These are phyloP conservation scores for Oryza longistaminata DNA, from an alignment of 176 grass and related monocot genomes.

Conservation along the genomic window DNA sequence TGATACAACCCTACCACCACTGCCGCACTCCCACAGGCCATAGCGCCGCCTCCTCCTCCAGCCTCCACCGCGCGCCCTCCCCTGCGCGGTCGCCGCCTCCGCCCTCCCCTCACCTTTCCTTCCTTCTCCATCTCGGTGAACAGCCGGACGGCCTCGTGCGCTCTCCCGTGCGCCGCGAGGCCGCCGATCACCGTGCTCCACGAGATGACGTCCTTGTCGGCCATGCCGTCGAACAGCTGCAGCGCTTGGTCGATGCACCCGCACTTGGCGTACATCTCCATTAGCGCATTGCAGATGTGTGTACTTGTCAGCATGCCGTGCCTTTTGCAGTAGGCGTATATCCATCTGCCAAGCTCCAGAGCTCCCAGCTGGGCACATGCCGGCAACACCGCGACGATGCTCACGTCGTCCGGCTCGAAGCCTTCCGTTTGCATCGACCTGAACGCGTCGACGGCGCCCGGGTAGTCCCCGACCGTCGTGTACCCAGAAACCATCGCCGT, in stretches of 20 bases:
- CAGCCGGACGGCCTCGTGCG: conserved; percentile 42
- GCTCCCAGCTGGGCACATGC: conserved; percentile 60
- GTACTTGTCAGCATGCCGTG: conserved; percentile 43
- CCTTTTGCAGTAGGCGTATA: conserved; percentile 56
- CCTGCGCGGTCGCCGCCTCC: too few species aligned
- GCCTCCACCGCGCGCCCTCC: too few species aligned
- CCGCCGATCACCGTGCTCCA: conserved; percentile 61
- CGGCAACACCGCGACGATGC: conserved; percentile 59
- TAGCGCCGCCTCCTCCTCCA: too few species aligned
- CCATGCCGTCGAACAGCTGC: conserved; percentile 50
- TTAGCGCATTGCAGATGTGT: conserved; percentile 54
- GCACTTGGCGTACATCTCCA: conserved; percentile 73
- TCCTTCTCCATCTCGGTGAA: conserved; percentile 53
- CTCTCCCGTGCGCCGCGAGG: conserved; percentile 55
- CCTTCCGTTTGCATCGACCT: conserved; percentile 58
- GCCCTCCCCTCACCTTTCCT: conserved; percentile 36
- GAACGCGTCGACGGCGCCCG: conserved; percentile 44
- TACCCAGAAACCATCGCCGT: conserved; percentile 64
- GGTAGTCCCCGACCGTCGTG: conserved; percentile 30
- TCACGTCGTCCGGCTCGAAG: conserved; percentile 57
- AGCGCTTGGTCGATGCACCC: conserved; percentile 55
- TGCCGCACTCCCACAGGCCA: too few species aligned
- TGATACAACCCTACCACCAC: too few species aligned
- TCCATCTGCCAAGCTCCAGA: conserved; percentile 69
- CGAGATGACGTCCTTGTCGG: conserved; percentile 57